Conservation (phyloP, 305 asterid species). For the Plantago coronopus region DNA sequence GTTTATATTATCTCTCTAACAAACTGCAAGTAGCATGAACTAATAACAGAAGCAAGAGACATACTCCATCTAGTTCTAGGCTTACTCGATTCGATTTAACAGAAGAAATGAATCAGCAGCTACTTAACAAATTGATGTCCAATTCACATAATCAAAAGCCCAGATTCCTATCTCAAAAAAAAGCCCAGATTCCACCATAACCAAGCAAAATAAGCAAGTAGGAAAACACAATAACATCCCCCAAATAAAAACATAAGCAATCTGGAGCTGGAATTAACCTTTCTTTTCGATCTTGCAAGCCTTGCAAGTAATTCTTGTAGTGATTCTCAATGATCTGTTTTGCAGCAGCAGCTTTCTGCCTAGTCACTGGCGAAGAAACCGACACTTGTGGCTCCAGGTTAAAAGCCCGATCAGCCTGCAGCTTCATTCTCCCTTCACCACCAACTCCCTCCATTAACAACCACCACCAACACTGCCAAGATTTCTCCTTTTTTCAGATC, state of each 20-base stretch:
- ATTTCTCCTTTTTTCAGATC: slow-evolving; percentile 22
- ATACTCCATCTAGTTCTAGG: neutral
- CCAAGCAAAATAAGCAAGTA: neutral
- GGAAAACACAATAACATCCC: neutral
- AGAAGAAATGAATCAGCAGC: slow-evolving; percentile 5
- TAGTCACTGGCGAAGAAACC: slow-evolving; percentile 88
- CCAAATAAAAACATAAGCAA: neutral
- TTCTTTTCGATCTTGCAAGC: slow-evolving; percentile 93
- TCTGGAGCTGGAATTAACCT: slow-evolving; percentile 35
- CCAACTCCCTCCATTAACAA: slow-evolving; percentile 43
- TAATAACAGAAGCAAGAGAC: neutral
- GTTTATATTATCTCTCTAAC: neutral
- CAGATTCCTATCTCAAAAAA: neutral
- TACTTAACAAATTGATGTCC: neutral
- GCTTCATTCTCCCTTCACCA: slow-evolving; percentile 47
- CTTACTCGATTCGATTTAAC: slow-evolving; percentile 13
- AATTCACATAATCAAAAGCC: neutral
- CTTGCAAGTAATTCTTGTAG: slow-evolving; percentile 82
- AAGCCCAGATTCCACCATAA: neutral
- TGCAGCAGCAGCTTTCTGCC: slow-evolving; percentile 94
- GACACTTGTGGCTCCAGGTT: slow-evolving; percentile 69
- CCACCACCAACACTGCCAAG: neutral
- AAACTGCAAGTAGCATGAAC: neutral
- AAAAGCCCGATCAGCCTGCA: slow-evolving; percentile 66
- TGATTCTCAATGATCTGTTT: slow-evolving; percentile 92